Evolutionary conservation across 106 monocot species (phyloP).

Genomic region (Dioscorea alata): DNA sequence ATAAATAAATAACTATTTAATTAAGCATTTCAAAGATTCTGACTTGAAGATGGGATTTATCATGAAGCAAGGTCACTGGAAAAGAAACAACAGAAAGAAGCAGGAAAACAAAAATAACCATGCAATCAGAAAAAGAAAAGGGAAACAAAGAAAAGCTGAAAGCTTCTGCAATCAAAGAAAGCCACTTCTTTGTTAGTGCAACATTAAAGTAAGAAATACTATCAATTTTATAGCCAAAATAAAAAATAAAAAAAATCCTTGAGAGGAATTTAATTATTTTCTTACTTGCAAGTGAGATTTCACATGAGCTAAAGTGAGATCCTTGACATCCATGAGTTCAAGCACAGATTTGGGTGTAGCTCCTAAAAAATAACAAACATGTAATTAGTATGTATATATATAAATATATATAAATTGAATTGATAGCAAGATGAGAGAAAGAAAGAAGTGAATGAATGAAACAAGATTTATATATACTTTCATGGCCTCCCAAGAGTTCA

Average conservation of each 20-base stretch:
- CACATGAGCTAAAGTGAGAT: slow-evolving; percentile 80
- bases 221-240: too few relatives aligned
- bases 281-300: slow-evolving; percentile 80
- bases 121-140: neutral
- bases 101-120: neutral
- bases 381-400: too few relatives aligned
- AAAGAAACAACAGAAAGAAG: slow-evolving; percentile 4
- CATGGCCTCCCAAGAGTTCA: slow-evolving; percentile 95
- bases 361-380: slow-evolving; percentile 21
- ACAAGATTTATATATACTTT: slow-evolving; percentile 60
- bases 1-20: neutral
- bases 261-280: neutral
- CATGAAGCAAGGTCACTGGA: neutral
- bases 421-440: too few relatives aligned
- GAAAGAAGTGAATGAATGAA: neutral
- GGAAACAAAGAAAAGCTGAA: too few relatives aligned
- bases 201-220: too few relatives aligned
- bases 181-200: too few relatives aligned
- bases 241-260: too few relatives aligned
- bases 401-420: neutral
- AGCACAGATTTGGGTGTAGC: slow-evolving; percentile 83
- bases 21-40: neutral
- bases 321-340: slow-evolving; percentile 85
- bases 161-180: too few relatives aligned
- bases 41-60: neutral